Evolutionary conservation across 805 yeast species (phyloP).

Genomic region (Yarrowia keelungensis): DNA sequence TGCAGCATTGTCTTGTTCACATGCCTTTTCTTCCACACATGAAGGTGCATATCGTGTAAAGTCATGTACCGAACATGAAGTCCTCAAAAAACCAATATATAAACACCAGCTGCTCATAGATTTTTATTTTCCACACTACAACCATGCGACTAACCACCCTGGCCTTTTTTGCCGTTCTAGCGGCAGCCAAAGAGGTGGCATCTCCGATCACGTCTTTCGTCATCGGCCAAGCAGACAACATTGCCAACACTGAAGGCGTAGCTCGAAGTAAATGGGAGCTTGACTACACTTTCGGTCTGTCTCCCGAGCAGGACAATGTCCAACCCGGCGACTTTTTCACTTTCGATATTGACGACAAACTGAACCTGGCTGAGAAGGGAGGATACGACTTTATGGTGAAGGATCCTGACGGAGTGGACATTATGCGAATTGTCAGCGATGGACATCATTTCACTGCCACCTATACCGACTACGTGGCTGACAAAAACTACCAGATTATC

Average conservation of each 20-base stretch:
- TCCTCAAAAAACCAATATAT: too few species aligned
- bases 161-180: neutral
- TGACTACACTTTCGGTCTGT: neutral
- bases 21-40: too few species aligned
- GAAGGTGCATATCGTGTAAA: too few species aligned
- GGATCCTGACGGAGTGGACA: conserved; percentile 1
- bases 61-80: too few species aligned
- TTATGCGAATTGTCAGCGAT: neutral
- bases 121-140: neutral
- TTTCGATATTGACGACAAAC: neutral
- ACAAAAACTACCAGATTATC: neutral
- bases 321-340: conserved; percentile 1
- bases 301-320: neutral
- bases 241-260: neutral
- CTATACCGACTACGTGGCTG: neutral
- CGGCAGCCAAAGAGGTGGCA: neutral
- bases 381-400: conserved; percentile 8
- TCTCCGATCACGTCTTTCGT: neutral
- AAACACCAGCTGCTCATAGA: too few species aligned
- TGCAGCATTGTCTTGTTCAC: too few species aligned
- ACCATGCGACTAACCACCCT: neutral
- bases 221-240: neutral
- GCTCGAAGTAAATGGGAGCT: neutral
- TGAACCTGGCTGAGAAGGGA: neutral
- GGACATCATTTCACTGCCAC: neutral